A percentile compares a stretch with the other conserved stretches of the same genome.
phyloP scores from a whole-genome alignment of 768 basidiomycete genomes.

The Lactarius trivialis region DNA sequence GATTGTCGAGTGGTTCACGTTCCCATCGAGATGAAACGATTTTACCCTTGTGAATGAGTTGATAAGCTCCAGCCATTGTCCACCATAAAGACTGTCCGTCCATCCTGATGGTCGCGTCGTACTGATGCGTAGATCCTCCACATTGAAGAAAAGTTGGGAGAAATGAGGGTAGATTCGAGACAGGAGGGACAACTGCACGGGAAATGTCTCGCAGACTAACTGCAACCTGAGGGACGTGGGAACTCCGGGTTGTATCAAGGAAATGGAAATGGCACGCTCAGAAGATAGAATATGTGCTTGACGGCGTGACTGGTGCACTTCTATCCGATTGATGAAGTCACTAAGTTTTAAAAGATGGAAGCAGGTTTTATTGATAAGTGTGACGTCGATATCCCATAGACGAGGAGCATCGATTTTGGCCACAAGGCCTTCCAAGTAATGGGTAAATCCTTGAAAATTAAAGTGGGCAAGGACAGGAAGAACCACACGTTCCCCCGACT shows the following conservation, averaged over 20 bases:
- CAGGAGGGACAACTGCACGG: background rate
- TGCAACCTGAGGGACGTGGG: background rate
- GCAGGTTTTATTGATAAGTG: background rate
- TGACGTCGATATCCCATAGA: background rate
- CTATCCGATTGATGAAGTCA: background rate
- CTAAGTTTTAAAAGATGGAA: background rate
- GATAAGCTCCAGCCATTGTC: background rate
- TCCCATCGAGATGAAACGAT: background rate
- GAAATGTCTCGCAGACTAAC: background rate
- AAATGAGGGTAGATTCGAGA: background rate
- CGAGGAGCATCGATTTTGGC: background rate
- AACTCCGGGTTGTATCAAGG: background rate
- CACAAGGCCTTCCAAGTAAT: background rate
- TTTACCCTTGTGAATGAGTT: background rate
- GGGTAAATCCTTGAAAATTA: background rate
- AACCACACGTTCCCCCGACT: background rate
- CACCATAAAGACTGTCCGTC: background rate
- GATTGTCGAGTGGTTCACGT: background rate
- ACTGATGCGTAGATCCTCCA: background rate
- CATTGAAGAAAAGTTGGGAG: background rate
- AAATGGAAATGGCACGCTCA: background rate
- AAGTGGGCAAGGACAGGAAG: background rate
- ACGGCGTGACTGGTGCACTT: background rate
- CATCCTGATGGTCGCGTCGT: fast-evolving
- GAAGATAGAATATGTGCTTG: background rate